Evolutionary conservation across 2,329 filamentous ascomycete species (phyloP).

Genomic region (Penicillium sp.): DNA sequence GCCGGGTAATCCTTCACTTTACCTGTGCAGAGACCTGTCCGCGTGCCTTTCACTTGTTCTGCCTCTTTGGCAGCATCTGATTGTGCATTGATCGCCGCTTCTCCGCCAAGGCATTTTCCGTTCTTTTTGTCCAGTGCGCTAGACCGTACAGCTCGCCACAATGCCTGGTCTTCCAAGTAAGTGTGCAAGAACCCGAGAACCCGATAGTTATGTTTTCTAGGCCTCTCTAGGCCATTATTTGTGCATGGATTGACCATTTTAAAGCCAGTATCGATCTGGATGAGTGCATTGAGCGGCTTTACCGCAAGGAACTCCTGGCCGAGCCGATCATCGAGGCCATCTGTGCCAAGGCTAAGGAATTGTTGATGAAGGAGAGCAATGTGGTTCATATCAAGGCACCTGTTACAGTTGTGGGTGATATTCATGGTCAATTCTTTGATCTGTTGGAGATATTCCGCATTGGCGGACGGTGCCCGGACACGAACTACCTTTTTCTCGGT

Average conservation of each 20-base stretch:
- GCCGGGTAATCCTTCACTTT: constrained; percentile 4
- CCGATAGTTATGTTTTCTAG: not conserved
- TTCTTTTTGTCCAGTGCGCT: not conserved
- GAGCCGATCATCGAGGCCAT: constrained; percentile 98
- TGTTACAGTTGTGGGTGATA: constrained; percentile 95
- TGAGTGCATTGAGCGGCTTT: constrained; percentile 94
- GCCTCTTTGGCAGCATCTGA: not conserved
- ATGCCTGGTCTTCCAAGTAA: constrained; percentile 45
- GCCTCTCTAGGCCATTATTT: not conserved
- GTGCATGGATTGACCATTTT: constrained; percentile 9
- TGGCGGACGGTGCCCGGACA: constrained; percentile 93
- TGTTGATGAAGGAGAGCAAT: constrained; percentile 99
- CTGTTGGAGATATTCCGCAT: constrained; percentile 99
- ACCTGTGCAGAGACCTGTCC: constrained; percentile 6
- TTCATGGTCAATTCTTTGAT: constrained; percentile 98
- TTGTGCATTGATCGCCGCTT: not conserved
- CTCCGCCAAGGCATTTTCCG: not conserved
- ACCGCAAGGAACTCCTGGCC: constrained; percentile 92
- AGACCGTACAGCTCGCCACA: constrained; percentile 13
- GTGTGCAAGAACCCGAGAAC: constrained; percentile 5
- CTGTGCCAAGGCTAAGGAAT: constrained; percentile 97
- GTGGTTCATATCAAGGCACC: constrained; percentile 94
- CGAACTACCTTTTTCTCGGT: constrained; percentile 97
- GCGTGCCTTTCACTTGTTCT: not conserved
- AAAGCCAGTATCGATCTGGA: constrained; percentile 93